Conservation (phyloP, 768 basidiomycete genomes). For the Cytidiella melzeri region DNA sequence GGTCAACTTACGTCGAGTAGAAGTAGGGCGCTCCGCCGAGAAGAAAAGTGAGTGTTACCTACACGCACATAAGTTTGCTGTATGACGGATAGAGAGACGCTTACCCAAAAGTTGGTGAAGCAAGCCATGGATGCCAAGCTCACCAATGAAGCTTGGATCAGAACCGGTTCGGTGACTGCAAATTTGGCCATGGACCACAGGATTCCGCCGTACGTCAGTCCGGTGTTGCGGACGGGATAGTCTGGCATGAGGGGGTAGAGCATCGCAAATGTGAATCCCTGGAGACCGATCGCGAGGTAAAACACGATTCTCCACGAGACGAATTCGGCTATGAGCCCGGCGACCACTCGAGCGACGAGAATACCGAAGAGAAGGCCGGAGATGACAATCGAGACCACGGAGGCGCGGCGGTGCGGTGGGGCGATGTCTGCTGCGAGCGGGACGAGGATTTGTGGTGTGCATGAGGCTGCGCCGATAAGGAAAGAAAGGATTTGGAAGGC, state of each 20-base stretch:
- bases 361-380: constrained; percentile 60
- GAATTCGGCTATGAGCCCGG: constrained; percentile 68
- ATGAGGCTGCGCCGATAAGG: constrained; percentile 59
- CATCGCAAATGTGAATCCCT: constrained; percentile 46
- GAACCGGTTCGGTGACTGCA: constrained; percentile 64
- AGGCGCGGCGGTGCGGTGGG: constrained; percentile 58
- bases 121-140: constrained; percentile 52
- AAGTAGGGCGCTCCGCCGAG: constrained; percentile 67
- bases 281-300: constrained; percentile 68
- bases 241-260: constrained; percentile 69
- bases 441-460: constrained; percentile 67
- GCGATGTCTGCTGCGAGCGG: constrained; percentile 77
- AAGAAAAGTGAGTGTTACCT: constrained; percentile 63
- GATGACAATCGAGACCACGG: constrained; percentile 67
- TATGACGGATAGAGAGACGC: background rate
- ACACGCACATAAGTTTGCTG: background rate
- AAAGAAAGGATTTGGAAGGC: constrained; percentile 64
- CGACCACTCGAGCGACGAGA: constrained; percentile 63
- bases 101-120: constrained; percentile 34
- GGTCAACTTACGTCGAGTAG: constrained; percentile 51
- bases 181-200: constrained; percentile 71
- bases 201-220: constrained; percentile 59
- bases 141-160: constrained; percentile 61
- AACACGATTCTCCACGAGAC: constrained; percentile 65
- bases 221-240: constrained; percentile 55